Conservation (phyloP, 495 filamentous ascomycete species). For the Immersiella caudata region DNA sequence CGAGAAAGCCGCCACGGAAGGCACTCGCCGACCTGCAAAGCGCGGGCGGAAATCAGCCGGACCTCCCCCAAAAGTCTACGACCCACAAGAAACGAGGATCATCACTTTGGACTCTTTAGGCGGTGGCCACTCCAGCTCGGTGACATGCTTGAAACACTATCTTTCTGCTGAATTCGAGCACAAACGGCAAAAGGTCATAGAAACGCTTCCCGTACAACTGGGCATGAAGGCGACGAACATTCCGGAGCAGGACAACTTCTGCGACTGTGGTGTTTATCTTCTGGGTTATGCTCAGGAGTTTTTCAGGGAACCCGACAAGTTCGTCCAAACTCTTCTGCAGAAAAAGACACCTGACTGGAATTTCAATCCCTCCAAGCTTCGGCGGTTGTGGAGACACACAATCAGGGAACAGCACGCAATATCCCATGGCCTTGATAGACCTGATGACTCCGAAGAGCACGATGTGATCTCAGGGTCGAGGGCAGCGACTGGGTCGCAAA, state of each 20-base stretch:
- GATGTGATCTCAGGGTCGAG: neutral
- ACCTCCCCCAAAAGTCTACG: slow-evolving; percentile 39
- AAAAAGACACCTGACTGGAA: slow-evolving; percentile 40
- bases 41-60: slow-evolving; percentile 31
- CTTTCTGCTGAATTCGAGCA: slow-evolving; percentile 68
- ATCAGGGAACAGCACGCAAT: slow-evolving; percentile 42
- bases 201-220: slow-evolving; percentile 52
- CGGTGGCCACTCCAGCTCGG: slow-evolving; percentile 58
- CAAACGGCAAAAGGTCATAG: slow-evolving; percentile 63
- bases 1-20: neutral
- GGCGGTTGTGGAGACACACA: slow-evolving; percentile 40
- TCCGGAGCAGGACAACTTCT: slow-evolving; percentile 80
- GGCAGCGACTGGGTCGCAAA: neutral
- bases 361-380: slow-evolving; percentile 39
- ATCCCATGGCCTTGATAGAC: slow-evolving; percentile 36
- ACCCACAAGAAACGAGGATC: slow-evolving; percentile 61
- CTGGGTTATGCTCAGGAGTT: slow-evolving; percentile 84
- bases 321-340: slow-evolving; percentile 47
- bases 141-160: slow-evolving; percentile 73
- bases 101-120: slow-evolving; percentile 89
- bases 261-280: slow-evolving; percentile 87
- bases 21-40: slow-evolving; percentile 12
- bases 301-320: slow-evolving; percentile 65
- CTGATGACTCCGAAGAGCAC: neutral
- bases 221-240: slow-evolving; percentile 71